phyloP scores from a whole-genome alignment of 768 basidiomycete species.

The Hysterangium stoloniferum region DNA sequence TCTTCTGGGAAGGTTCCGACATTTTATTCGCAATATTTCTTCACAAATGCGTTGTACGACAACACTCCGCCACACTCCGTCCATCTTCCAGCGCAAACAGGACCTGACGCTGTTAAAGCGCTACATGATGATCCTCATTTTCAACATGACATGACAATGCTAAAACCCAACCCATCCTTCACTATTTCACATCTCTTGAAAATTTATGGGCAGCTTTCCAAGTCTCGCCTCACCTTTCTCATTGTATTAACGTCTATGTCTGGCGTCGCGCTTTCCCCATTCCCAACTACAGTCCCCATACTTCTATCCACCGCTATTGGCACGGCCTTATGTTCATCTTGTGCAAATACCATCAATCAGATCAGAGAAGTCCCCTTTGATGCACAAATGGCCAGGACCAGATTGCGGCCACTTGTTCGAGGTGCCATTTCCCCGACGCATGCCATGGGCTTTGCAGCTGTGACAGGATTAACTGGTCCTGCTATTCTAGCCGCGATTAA shows the following conservation, averaged over 20 bases:
- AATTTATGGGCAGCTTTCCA: slow-evolving; percentile 76
- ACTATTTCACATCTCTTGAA: slow-evolving; percentile 41
- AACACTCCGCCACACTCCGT: too few species aligned
- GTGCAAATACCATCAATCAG: slow-evolving; percentile 93
- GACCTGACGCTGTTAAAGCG: too few species aligned
- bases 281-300: slow-evolving; percentile 76
- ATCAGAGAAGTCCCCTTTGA: slow-evolving; percentile 92
- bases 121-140: too few species aligned
- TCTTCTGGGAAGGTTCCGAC: background rate
- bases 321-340: slow-evolving; percentile 84
- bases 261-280: slow-evolving; percentile 86
- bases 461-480: slow-evolving; percentile 74
- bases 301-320: slow-evolving; percentile 84
- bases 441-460: slow-evolving; percentile 69
- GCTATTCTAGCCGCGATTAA: slow-evolving; percentile 74
- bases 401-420: slow-evolving; percentile 79
- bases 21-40: background rate
- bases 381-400: slow-evolving; percentile 91
- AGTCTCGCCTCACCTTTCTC: slow-evolving; percentile 73
- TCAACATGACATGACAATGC: too few species aligned
- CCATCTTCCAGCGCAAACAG: too few species aligned
- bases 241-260: slow-evolving; percentile 87
- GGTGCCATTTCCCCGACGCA: slow-evolving; percentile 80
- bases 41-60: background rate
- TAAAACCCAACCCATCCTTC: slow-evolving; percentile 20